Percentiles rank a stretch among this genome's conserved stretches.
Evolutionary conservation across 352 stramenopile species (phyloP).

Genomic region (Phytophthora europaea): DNA sequence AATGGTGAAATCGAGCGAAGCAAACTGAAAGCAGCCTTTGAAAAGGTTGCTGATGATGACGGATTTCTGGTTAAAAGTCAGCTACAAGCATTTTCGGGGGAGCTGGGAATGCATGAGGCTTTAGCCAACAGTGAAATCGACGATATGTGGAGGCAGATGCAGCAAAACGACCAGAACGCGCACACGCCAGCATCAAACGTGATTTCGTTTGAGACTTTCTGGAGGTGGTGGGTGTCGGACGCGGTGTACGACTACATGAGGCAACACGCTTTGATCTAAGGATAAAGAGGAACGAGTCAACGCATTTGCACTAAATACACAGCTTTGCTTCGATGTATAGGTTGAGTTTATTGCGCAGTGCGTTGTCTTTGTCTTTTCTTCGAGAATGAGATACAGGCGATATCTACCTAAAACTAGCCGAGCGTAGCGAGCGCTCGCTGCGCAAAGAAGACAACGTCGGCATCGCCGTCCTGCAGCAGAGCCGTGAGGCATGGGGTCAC

Average conservation of each 20-base stretch:
- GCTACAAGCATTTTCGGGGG: constrained; percentile 41
- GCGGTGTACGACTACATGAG: constrained; percentile 38
- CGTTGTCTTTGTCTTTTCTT: constrained; percentile 25
- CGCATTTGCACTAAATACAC: constrained; percentile 11
- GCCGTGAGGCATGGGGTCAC: constrained; percentile 89
- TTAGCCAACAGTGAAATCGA: constrained; percentile 57
- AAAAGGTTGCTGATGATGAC: constrained; percentile 19
- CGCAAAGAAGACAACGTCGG: constrained; percentile 96
- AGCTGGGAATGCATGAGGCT: constrained; percentile 40
- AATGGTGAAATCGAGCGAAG: constrained; percentile 24
- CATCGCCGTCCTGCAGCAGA: constrained; percentile 92
- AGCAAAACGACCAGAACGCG: constrained; percentile 6
- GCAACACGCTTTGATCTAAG: constrained; percentile 5
- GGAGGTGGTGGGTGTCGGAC: constrained; percentile 72
- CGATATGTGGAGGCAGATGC: constrained; percentile 61
- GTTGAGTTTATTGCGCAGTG: constrained; percentile 38
- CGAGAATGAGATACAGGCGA: constrained; percentile 37
- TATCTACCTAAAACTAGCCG: constrained; percentile 57
- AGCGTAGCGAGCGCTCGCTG: constrained; percentile 74
- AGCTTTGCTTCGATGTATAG: constrained; percentile 37
- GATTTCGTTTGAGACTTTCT: constrained; percentile 53
- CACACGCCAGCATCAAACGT: not conserved
- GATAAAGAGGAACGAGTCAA: not conserved
- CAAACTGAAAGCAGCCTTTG: constrained; percentile 46
- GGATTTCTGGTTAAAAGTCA: constrained; percentile 41